Evolutionary conservation across 2,329 filamentous ascomycete species (phyloP).

Genomic region (Esteya vermicola): DNA sequence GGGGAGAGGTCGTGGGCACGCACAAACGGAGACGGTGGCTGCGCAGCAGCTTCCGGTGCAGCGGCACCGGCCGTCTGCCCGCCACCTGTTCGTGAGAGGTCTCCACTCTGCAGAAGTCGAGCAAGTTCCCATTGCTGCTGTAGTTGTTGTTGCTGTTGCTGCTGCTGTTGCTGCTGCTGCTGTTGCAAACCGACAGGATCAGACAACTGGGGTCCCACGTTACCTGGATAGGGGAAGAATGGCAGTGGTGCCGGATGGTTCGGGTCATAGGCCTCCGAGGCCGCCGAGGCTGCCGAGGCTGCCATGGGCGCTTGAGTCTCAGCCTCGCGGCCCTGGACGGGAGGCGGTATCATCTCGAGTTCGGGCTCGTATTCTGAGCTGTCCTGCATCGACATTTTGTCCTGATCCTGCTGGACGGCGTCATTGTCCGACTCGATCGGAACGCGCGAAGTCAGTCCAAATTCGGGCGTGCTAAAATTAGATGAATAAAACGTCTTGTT

Average conservation of each 20-base stretch:
- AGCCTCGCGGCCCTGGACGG: too few relatives aligned
- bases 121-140: neutral
- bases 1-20: conserved; percentile 61
- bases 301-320: too few relatives aligned
- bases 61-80: neutral
- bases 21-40: conserved; percentile 33
- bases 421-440: conserved; percentile 27
- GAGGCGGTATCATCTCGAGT: conserved; percentile 7
- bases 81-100: neutral
- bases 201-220: neutral
- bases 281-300: conserved; percentile 1
- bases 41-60: conserved; percentile 22
- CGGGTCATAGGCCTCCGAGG: neutral
- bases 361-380: conserved; percentile 21
- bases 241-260: neutral
- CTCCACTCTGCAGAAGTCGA: neutral
- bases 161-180: neutral
- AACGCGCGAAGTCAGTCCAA: conserved; percentile 30
- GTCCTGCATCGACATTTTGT: conserved; percentile 23
- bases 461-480: conserved; percentile 64
- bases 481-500: conserved; percentile 95
- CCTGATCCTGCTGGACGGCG: too few relatives aligned
- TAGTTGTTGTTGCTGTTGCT: neutral
- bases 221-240: neutral
- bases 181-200: neutral